Percentiles rank a stretch among this genome's conserved stretches.
These are phyloP conservation scores for Yamadazyma tumulicola DNA, from an alignment of 805 yeast species.

Conservation along the genomic window DNA sequence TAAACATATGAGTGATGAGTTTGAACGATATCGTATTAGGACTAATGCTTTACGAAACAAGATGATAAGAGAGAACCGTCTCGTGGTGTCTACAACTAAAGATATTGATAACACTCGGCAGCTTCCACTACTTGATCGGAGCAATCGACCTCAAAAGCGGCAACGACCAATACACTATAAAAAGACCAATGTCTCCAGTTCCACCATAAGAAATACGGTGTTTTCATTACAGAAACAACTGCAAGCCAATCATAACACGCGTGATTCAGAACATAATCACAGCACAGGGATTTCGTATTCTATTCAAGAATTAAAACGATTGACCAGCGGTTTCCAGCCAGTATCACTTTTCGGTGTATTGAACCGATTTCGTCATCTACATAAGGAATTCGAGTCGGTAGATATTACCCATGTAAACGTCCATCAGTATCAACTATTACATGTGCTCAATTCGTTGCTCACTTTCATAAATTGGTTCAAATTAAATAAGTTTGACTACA, in stretches of 20 bases:
- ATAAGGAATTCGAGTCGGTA: constrained; percentile 1
- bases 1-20: constrained; percentile 10
- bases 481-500: constrained; percentile 9
- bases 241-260: too few relatives aligned
- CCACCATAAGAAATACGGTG: too few relatives aligned
- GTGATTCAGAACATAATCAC: too few relatives aligned
- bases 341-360: constrained; percentile 3
- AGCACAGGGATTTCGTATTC: neutral
- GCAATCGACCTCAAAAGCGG: constrained; percentile 3
- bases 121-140: constrained; percentile 1
- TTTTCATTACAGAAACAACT: too few relatives aligned
- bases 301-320: too few relatives aligned
- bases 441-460: too few relatives aligned
- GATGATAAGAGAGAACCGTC: constrained; percentile 4
- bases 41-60: constrained; percentile 7
- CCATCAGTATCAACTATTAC: too few relatives aligned
- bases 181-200: too few relatives aligned
- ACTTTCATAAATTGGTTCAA: constrained; percentile 11
- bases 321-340: too few relatives aligned
- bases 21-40: constrained; percentile 10
- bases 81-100: neutral
- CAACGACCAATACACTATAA: neutral
- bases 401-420: neutral
- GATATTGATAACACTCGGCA: neutral
- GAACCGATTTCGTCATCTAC: constrained; percentile 2